A percentile compares a stretch with the other conserved stretches of the same genome.
Conservation (phyloP, 2,329 filamentous ascomycete species). For the Ciborinia camelliae region DNA sequence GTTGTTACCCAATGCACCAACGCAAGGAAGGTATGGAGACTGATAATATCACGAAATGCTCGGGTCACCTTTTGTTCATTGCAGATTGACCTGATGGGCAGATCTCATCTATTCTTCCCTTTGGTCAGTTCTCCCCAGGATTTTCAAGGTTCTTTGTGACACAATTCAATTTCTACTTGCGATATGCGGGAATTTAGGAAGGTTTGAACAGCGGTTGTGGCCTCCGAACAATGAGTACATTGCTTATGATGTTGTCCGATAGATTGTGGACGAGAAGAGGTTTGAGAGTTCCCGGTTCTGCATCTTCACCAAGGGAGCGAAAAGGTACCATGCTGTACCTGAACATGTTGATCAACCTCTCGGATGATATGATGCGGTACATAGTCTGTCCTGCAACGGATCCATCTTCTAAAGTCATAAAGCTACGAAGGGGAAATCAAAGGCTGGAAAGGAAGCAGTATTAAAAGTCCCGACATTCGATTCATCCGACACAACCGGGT, state of each 20-base stretch:
- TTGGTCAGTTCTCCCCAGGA: neutral
- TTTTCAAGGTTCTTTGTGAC: neutral
- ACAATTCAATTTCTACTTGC: neutral
- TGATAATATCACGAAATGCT: neutral
- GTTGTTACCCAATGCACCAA: neutral
- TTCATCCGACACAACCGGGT: neutral
- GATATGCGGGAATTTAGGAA: neutral
- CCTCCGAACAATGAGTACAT: neutral
- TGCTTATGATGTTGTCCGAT: neutral
- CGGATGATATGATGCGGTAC: neutral
- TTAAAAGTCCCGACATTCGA: neutral
- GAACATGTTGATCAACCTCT: neutral
- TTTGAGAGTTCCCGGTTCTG: neutral
- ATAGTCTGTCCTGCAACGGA: neutral
- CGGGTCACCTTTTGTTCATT: slow-evolving; percentile 8
- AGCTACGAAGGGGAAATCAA: neutral
- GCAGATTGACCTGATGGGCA: slow-evolving; percentile 7
- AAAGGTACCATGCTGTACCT: neutral
- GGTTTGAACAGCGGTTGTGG: neutral
- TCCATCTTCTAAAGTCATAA: neutral
- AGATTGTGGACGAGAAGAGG: neutral
- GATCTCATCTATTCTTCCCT: neutral
- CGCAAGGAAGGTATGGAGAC: neutral
- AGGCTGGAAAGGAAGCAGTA: neutral
- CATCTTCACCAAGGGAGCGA: neutral